Base-by-base conservation (phyloP, 257 asterid genomes). In the Scutellaria barbata region DNA sequence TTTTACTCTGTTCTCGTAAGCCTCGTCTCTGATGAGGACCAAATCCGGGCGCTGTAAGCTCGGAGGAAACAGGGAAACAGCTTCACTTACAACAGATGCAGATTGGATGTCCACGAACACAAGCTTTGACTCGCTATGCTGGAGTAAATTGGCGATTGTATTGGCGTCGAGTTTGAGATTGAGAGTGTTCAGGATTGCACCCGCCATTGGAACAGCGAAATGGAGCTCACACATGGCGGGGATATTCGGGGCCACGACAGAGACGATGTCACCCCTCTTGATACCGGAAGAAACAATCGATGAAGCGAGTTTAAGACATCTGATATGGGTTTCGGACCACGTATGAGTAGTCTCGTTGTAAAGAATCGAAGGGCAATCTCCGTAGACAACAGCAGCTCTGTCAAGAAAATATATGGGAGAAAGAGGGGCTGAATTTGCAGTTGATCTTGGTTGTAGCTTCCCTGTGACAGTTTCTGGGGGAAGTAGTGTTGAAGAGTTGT, bases 181-280 rank as follows among this genome's bases (percentile, higher is more conserved):
- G n/a, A 88, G 22, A 0, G 80, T 76, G 50, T 86, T 84, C 7
- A 88, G 82, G 16, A 86, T 39, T 0, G 88, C 88, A 0, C 87
- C 92, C 10, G 90, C 71, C 95, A 86, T 86, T 5, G 92, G 92
- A 3, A 84, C 82, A 0, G 90, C 86, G 37, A 86, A 88, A n/a
- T 88, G 92, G 56, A 86, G 88, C 85, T 88, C 95, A 40, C 69
- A 79, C 83, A 88, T 86, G 64, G 91, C 90, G 16, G 90, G 95
- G 13, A 83, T 46, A 41, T 84, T 88, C 0, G 95, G 92, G 5
- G 92, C 90, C 3, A 88, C 55, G 1, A 86, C 90, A 7, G 90
- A 85, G 16, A 88, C 90, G 10, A 84, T 85, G 10, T 85, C 85
- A 54, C 85, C 83, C 17, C 59, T 63, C 0, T 13, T 10, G 57